Percentiles rank a stretch among this genome's conserved stretches.
phyloP scores from a whole-genome alignment of 2,329 filamentous ascomycete species.

The Tympanopsis confertula region DNA sequence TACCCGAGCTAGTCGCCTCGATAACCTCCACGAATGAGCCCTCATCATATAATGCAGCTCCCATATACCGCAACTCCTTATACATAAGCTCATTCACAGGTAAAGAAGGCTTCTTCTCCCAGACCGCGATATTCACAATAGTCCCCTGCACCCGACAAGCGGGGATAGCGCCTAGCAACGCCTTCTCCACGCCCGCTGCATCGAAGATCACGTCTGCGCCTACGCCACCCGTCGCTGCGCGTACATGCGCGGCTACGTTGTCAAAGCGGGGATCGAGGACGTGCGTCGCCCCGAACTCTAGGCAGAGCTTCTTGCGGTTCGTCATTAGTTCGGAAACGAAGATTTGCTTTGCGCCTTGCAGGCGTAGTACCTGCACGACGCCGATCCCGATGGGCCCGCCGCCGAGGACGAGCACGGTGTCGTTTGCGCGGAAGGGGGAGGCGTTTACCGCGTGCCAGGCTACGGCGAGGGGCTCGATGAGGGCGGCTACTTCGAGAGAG shows the following conservation, averaged over 20 bases:
- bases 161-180: conserved; percentile 29
- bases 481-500: conserved; percentile 23
- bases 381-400: conserved; percentile 52
- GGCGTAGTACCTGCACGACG: conserved; percentile 43
- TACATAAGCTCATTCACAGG: conserved; percentile 40
- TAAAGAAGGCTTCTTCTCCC: conserved; percentile 42
- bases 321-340: conserved; percentile 44
- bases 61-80: conserved; percentile 37
- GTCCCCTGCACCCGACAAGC: conserved; percentile 39
- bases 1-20: conserved; percentile 26
- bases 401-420: conserved; percentile 42
- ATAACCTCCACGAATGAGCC: conserved; percentile 39
- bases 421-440: conserved; percentile 28
- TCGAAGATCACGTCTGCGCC: conserved; percentile 51
- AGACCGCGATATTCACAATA: conserved; percentile 54
- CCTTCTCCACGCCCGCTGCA: conserved; percentile 45
- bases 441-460: conserved; percentile 51
- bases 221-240: conserved; percentile 30
- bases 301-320: conserved; percentile 35
- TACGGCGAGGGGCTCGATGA: conserved; percentile 52
- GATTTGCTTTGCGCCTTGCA: conserved; percentile 37
- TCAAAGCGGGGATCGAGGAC: conserved; percentile 38
- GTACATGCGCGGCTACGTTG: conserved; percentile 30
- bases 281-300: conserved; percentile 40
- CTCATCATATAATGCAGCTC: conserved; percentile 9